Evolutionary conservation across 306 rosid species (phyloP).

Genomic region (Casuarina equisetifolia): DNA sequence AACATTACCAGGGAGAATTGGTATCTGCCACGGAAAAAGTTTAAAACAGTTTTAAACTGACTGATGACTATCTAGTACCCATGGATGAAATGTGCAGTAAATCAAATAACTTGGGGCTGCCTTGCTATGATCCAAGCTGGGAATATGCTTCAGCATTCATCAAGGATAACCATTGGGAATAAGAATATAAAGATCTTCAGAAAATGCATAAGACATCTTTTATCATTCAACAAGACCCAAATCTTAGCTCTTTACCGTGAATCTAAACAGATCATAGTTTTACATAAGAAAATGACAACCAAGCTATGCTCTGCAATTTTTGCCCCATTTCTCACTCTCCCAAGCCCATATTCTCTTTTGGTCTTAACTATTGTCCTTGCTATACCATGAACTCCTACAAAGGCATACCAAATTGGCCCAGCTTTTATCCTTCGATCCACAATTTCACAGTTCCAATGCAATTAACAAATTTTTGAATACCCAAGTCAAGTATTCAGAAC

Average conservation of each 20-base stretch:
- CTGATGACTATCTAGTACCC: not conserved
- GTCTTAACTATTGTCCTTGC: not conserved
- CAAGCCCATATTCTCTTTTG: not conserved
- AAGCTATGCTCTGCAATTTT: not conserved
- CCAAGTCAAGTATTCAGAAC: not conserved
- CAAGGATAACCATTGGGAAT: not conserved
- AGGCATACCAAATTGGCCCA: not conserved
- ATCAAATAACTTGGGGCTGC: not conserved
- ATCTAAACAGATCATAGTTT: not conserved
- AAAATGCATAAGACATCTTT: not conserved
- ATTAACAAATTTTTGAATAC: not conserved
- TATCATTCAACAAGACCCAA: not conserved
- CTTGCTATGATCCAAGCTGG: not conserved
- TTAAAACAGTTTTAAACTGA: slow-evolving; percentile 16
- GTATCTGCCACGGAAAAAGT: slow-evolving; percentile 48
- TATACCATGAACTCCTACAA: not conserved
- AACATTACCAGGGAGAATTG: slow-evolving; percentile 60
- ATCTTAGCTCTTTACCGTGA: not conserved
- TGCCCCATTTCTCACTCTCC: not conserved
- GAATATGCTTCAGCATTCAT: not conserved
- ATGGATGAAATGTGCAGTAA: not conserved
- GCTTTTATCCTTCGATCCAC: not conserved
- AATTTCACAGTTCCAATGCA: not conserved
- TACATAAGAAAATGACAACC: not conserved
- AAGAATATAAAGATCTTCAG: not conserved